phyloP scores from a whole-genome alignment of 2,329 filamentous ascomycete species.

The Paecilomyces niveus region DNA sequence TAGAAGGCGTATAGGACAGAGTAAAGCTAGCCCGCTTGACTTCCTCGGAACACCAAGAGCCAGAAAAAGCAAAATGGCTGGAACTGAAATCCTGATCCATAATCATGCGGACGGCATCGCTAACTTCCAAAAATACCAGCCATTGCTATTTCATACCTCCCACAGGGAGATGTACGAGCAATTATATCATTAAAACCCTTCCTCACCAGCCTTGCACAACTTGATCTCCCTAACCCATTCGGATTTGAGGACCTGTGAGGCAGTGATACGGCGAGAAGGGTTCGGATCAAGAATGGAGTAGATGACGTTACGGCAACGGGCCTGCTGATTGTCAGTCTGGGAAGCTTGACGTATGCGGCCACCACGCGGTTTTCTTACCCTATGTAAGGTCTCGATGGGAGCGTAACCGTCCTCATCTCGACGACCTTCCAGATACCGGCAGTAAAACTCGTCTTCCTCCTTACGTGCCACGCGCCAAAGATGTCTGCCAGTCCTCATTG shows the following conservation, averaged over 20 bases:
- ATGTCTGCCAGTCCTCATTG: slow-evolving; percentile 93
- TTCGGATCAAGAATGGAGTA: slow-evolving; percentile 98
- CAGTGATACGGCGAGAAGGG: slow-evolving; percentile 82
- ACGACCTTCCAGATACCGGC: slow-evolving; percentile 84
- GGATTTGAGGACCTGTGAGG: slow-evolving; percentile 92
- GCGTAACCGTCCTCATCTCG: slow-evolving; percentile 93
- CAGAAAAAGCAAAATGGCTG: not conserved
- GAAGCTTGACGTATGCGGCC: not conserved
- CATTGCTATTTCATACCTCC: not conserved
- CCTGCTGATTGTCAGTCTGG: slow-evolving; percentile 45
- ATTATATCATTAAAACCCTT: slow-evolving; percentile 61
- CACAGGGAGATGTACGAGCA: not conserved
- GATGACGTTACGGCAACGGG: slow-evolving; percentile 95
- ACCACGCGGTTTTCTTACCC: slow-evolving; percentile 54
- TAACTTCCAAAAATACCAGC: not conserved
- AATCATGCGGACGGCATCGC: not conserved
- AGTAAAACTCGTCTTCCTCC: slow-evolving; percentile 96
- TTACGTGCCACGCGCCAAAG: slow-evolving; percentile 96
- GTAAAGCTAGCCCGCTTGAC: not conserved
- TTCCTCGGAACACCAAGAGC: not conserved
- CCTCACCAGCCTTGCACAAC: slow-evolving; percentile 91
- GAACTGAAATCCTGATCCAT: not conserved
- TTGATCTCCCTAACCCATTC: slow-evolving; percentile 99
- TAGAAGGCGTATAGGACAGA: not conserved
- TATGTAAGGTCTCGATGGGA: slow-evolving; percentile 89